Conservation (phyloP, 768 basidiomycete species). For the Pulveroboletus ravenelii region DNA sequence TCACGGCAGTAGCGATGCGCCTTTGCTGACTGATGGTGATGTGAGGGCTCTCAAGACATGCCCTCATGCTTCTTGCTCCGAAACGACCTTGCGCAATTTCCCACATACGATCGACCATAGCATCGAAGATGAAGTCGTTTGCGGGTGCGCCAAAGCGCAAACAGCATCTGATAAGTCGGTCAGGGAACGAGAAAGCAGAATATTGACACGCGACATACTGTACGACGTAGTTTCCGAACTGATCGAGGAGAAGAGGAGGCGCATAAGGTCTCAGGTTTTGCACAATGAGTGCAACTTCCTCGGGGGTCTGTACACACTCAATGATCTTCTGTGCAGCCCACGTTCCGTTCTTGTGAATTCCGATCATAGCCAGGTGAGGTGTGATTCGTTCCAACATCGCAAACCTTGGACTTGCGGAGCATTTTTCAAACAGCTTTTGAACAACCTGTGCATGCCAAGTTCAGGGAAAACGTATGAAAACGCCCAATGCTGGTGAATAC, state of each 20-base stretch:
- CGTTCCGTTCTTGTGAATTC: slow-evolving; percentile 98
- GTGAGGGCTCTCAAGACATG: slow-evolving; percentile 88
- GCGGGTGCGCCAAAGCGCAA: slow-evolving; percentile 85
- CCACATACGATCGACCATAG: slow-evolving; percentile 97
- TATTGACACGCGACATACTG: slow-evolving; percentile 52
- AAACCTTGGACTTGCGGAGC: slow-evolving; percentile 69
- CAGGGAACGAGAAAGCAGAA: not conserved
- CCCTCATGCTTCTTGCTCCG: slow-evolving; percentile 96
- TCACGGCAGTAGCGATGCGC: slow-evolving; percentile 89
- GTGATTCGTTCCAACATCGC: slow-evolving; percentile 92
- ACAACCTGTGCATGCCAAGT: slow-evolving; percentile 57
- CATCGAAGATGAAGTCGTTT: slow-evolving; percentile 96
- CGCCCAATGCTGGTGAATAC: slow-evolving; percentile 11
- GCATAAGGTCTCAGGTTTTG: slow-evolving; percentile 87
- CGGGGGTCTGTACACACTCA: slow-evolving; percentile 83
- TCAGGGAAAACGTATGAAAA: not conserved
- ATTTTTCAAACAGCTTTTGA: slow-evolving; percentile 94
- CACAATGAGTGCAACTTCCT: slow-evolving; percentile 81
- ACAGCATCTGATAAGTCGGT: slow-evolving; percentile 59
- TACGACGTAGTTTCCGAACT: slow-evolving; percentile 90
- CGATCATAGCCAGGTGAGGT: slow-evolving; percentile 94
- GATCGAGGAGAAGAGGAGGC: slow-evolving; percentile 90
- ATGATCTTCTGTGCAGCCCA: slow-evolving; percentile 99
- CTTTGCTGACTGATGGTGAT: slow-evolving; percentile 89
- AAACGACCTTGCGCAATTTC: slow-evolving; percentile 97